Percentiles rank a stretch among this genome's conserved stretches.
Conservation (phyloP, 805 yeast species). For the Saccharomycopsis malanga region DNA sequence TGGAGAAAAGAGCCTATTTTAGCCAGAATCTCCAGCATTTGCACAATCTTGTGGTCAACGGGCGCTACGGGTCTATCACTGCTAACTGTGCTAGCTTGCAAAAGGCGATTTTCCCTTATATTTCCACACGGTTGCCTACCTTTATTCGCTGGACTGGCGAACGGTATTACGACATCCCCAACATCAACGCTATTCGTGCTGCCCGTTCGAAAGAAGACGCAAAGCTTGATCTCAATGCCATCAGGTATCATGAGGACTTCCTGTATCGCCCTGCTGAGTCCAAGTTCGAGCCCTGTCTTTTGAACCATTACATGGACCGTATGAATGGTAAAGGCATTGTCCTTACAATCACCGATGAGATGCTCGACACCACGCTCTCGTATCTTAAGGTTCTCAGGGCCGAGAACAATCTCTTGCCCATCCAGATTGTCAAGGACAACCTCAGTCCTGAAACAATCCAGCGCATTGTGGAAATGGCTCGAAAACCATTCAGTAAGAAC, state of each 20-base stretch:
- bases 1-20: constrained; percentile 5
- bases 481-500: background rate
- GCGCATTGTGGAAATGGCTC: constrained; percentile 5
- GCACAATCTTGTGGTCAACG: background rate
- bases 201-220: background rate
- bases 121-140: constrained; percentile 34
- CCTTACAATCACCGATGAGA: constrained; percentile 29
- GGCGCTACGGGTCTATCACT: background rate
- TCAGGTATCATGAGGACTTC: constrained; percentile 16
- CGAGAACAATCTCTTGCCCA: constrained; percentile 31
- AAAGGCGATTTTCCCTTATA: constrained; percentile 35
- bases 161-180: constrained; percentile 4
- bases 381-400: constrained; percentile 37
- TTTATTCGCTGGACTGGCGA: constrained; percentile 37
- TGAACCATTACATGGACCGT: background rate
- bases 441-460: background rate
- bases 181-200: background rate
- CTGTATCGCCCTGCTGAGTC: background rate
- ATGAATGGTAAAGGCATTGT: constrained; percentile 33
- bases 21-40: constrained; percentile 12
- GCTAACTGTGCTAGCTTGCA: constrained; percentile 24
- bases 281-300: constrained; percentile 3
- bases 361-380: constrained; percentile 26
- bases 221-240: constrained; percentile 22
- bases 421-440: constrained; percentile 34